A percentile compares a stretch with the other conserved stretches of the same genome.
phyloP scores from a whole-genome alignment of 345 rosid species.

The Populus nigra region DNA sequence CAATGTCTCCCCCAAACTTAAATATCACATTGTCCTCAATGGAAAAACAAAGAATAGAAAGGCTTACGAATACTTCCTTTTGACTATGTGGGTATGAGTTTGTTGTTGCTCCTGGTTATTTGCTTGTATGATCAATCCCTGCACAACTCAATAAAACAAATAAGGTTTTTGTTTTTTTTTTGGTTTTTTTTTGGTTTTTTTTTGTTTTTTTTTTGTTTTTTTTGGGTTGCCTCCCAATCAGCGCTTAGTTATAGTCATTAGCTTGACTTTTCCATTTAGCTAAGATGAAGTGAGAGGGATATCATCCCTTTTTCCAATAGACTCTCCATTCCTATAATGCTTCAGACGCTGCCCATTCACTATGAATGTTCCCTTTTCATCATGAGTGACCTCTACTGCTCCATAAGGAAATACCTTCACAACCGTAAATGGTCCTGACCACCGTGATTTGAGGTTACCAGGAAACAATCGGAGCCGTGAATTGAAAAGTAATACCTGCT shows the following conservation, averaged over 20 bases:
- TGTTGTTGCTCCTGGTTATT: too few species aligned
- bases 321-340: background rate
- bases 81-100: too few species aligned
- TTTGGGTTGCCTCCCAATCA: background rate
- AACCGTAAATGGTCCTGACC: background rate
- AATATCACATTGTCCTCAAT: background rate
- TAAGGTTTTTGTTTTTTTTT: too few species aligned
- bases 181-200: too few species aligned
- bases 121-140: background rate
- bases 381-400: background rate
- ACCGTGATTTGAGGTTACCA: background rate
- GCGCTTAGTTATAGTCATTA: too few species aligned
- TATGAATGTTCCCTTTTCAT: background rate
- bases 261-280: background rate
- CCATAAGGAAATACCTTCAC: background rate
- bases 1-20: background rate
- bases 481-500: background rate
- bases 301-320: background rate
- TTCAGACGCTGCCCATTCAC: background rate
- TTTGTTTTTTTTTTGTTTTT: too few species aligned
- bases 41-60: background rate
- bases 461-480: background rate
- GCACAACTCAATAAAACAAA: background rate
- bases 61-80: too few species aligned
- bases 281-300: background rate